Evolutionary conservation across 2,329 filamentous ascomycete genomes (phyloP), one percentile per base, ranked within the genome.

Genomic region (Botryotinia convoluta): DNA sequence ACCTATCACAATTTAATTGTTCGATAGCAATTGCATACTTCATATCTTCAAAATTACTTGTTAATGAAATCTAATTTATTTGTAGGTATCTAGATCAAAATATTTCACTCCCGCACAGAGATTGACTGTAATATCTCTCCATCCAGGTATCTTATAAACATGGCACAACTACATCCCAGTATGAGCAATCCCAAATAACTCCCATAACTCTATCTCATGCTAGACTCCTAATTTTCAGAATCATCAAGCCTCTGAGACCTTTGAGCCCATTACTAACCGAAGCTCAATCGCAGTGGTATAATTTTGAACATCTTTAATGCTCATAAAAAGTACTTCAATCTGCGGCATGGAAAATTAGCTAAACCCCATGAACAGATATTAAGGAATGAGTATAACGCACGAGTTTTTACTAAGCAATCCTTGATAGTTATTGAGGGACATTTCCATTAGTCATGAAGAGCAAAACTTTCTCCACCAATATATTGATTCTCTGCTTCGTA

Each of bases 261-360:
- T 51, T n/a, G 4, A 51, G 9, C 22, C 45, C 48, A n/a, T 7
- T 6, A 4, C 2, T 18, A 5, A 54, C n/a, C 5, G 2, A 29
- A 54, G 4, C 51, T 16, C 14, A 7, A 16, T 29, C n/a, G 6
- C 51, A 54, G 51, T 18, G 14, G 6, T 18, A 18, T 54, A 16
- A 29, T 18, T 18, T 16, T 0, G 16, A 54, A 4, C 12, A 14
- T 2, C 6, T 14, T 54, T 18, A 8, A 16, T 29, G n/a, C 51
- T 29, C n/a, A 16, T 4, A 1, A 29, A 54, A 54, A 5, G 2
- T 54, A n/a, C 0, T 54, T 29, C 2, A 54, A 29, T 29, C 51
- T 29, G 12, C 1, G 51, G 26, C 3, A 54, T 16, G 5, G 8
- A 0, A 29, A 1, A 8, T 29, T 16, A 29, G 14, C 51, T 5